Evolutionary conservation across 1,139 yeast genomes (phyloP), one percentile per base, ranked within the genome.

Genomic region (Kazachstania sp.): DNA sequence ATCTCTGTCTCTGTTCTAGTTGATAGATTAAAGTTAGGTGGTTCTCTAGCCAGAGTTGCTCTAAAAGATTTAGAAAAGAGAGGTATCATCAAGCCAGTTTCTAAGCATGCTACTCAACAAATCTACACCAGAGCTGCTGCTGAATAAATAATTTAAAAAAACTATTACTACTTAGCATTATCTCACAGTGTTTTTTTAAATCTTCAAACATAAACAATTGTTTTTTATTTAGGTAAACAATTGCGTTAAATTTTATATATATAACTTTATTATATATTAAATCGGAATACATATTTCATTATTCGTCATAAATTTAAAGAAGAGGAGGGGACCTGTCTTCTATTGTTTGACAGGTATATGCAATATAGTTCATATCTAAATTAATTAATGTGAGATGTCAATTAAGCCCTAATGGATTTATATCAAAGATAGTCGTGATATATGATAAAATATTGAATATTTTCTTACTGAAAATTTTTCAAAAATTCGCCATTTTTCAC

Each of bases 1-100:
- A 95, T 94, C 65, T 86, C 98, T 58, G 96, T 94, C 66, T 90
- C 97, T 59, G 97, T 92, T 63, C 82, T 94, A 69, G 98, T 94
- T 69, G 99, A 94, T 78, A 90, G 98, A 82, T 83, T 94, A 75
- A 94, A 94, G 95, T 80, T 94, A 69, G 95, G 95, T 79, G 99
- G 98, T 74, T 90, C 99, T 59, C 69, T 94, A 69, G 99, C 99
- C 69, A 90, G 99, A 78, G 84, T 87, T 72, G 98, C 97, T 69
- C 84, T 94, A 72, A 82, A 79, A 74, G 96, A 92, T 72, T 86
- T 94, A 73, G 97, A 87, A 79, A 79, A 77, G 60, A 92, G 90
- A 69, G 98, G 98, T 71, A 75, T 86, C 72, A 94, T 94, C 76
- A 86, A 83, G 79, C 90, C 95, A 67, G 86, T 94, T 72, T 82